phyloP scores from a whole-genome alignment of 2,329 filamentous ascomycete genomes.

The Aspergillus sp. region DNA sequence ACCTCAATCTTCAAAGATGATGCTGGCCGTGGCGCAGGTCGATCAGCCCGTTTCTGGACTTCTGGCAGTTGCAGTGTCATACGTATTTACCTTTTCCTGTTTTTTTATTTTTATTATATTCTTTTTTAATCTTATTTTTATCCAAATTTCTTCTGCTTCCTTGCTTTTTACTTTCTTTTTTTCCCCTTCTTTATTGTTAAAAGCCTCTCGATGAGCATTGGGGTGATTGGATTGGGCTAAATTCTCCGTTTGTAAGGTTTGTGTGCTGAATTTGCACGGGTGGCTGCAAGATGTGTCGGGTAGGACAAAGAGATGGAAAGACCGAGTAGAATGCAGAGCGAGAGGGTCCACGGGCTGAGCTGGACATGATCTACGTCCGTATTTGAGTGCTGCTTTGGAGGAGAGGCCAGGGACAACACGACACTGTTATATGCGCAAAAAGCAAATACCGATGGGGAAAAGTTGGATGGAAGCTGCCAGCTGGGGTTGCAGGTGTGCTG shows the following conservation, averaged over 20 bases:
- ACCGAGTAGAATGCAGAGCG: neutral
- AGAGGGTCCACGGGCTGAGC: neutral
- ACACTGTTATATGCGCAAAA: neutral
- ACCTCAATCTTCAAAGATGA: neutral
- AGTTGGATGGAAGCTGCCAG: neutral
- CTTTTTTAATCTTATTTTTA: neutral
- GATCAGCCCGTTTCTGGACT: conserved; percentile 1
- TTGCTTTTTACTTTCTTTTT: neutral
- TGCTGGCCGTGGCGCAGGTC: neutral
- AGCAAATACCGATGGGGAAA: neutral
- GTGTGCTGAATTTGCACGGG: neutral
- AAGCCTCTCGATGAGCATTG: conserved; percentile 1
- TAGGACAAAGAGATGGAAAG: conserved; percentile 4
- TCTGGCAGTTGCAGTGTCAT: neutral
- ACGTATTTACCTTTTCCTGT: conserved; percentile 1
- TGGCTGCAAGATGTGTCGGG: neutral
- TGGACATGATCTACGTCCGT: neutral
- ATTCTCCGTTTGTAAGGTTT: conserved; percentile 10
- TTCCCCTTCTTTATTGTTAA: neutral
- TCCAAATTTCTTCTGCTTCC: neutral
- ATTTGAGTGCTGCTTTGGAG: neutral
- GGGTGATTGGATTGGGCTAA: conserved; percentile 13
- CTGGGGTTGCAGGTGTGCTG: neutral
- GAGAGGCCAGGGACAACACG: neutral
- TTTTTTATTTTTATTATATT: neutral